Evolutionary conservation across 768 basidiomycete species (phyloP).

Genomic region (Tylopilus cervinicoccineus): DNA sequence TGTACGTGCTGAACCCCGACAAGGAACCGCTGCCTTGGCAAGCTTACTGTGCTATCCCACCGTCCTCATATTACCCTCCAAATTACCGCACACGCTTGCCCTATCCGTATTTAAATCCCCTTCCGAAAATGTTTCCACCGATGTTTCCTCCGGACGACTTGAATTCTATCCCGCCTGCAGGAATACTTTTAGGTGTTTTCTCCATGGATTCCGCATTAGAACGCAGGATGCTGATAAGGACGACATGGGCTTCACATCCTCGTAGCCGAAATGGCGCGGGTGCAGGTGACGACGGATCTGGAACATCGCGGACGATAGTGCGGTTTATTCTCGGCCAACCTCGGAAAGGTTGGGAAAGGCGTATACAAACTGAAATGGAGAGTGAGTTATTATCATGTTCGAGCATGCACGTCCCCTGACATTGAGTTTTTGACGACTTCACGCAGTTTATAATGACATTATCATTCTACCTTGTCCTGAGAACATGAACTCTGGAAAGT

Average conservation of each 20-base stretch:
- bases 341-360: conserved; percentile 69
- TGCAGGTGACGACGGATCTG: conserved; percentile 60
- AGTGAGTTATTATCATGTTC: conserved; percentile 49
- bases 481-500: conserved; percentile 97
- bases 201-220: conserved; percentile 83
- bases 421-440: conserved; percentile 3
- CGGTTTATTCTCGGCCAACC: conserved; percentile 90
- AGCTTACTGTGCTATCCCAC: conserved; percentile 80
- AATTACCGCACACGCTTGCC: conserved; percentile 39
- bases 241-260: conserved; percentile 84
- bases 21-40: conserved; percentile 94
- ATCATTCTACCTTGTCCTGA: conserved; percentile 79
- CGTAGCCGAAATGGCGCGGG: conserved; percentile 74
- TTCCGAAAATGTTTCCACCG: conserved; percentile 25
- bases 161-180: conserved; percentile 74
- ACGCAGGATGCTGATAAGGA: conserved; percentile 81
- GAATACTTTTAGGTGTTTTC: conserved; percentile 87
- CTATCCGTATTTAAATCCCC: conserved; percentile 37
- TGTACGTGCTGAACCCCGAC: conserved; percentile 93
- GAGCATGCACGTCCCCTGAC: background rate
- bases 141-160: conserved; percentile 73
- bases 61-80: conserved; percentile 40
- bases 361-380: conserved; percentile 86
- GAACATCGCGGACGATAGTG: conserved; percentile 81
- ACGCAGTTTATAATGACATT: conserved; percentile 80